phyloP scores from a whole-genome alignment of 257 asterid species.

The Avicennia marina region DNA sequence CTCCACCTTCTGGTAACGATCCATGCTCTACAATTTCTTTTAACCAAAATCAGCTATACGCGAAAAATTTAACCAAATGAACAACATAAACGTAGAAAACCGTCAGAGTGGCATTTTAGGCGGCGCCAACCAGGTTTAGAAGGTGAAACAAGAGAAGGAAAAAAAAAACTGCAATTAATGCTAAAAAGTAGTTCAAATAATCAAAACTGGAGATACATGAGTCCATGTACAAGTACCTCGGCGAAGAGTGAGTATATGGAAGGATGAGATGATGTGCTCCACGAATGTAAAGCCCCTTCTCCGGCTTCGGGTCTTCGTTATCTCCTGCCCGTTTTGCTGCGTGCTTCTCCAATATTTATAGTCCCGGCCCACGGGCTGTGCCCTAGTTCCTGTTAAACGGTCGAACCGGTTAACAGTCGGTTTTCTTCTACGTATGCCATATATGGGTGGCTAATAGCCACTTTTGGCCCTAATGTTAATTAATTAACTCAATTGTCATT shows the following conservation, averaged over 20 bases:
- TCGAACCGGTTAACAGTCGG: constrained; percentile 25
- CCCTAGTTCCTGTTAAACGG: constrained; percentile 37
- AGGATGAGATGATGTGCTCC: too few species aligned
- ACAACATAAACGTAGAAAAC: not conserved
- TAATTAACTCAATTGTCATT: too few species aligned
- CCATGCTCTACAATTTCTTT: constrained; percentile 40
- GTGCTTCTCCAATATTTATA: constrained; percentile 23
- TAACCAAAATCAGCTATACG: not conserved
- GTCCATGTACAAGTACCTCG: too few species aligned
- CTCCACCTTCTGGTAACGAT: constrained; percentile 76
- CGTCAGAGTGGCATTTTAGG: too few species aligned
- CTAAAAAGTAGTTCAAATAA: not conserved
- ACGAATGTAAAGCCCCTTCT: constrained; percentile 34
- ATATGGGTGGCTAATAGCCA: too few species aligned
- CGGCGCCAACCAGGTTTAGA: too few species aligned
- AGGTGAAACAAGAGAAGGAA: not conserved
- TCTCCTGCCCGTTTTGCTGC: constrained; percentile 27
- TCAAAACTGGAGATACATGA: too few species aligned
- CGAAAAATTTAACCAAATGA: not conserved
- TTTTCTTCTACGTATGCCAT: too few species aligned
- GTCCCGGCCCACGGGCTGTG: constrained; percentile 26
- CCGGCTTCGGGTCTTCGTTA: constrained; percentile 41
- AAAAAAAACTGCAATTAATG: constrained; percentile 26
- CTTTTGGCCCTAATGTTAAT: too few species aligned
- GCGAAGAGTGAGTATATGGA: not conserved